Conservation (phyloP, 768 basidiomycete genomes). For the Russula foetens region DNA sequence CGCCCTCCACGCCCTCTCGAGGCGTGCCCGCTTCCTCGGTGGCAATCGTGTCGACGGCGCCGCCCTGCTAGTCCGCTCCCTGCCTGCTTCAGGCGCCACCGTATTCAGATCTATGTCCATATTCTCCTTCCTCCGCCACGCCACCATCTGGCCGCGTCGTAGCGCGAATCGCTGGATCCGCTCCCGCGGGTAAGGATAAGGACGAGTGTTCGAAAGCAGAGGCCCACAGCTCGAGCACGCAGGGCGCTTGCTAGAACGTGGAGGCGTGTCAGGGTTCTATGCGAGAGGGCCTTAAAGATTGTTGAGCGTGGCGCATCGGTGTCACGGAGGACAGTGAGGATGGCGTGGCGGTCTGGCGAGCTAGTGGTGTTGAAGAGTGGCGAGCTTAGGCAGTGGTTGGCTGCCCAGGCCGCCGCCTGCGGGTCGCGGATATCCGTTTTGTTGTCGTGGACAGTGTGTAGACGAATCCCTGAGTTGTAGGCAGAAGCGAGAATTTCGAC, state of each 20-base stretch:
- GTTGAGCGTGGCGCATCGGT: neutral
- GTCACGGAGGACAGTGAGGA: neutral
- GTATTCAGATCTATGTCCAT: neutral
- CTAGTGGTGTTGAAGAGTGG: neutral
- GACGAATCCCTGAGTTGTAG: neutral
- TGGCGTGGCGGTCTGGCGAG: neutral
- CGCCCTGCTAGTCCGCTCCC: neutral
- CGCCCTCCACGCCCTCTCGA: neutral
- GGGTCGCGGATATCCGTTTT: neutral
- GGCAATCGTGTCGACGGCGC: neutral
- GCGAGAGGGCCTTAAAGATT: neutral
- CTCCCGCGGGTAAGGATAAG: neutral
- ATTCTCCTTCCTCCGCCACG: neutral
- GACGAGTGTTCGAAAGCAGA: neutral
- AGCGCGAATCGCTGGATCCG: neutral
- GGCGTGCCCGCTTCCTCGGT: neutral
- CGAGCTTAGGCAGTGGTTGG: neutral
- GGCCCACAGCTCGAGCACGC: neutral
- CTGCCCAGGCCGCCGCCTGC: constrained; percentile 1
- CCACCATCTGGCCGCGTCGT: neutral
- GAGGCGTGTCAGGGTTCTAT: neutral
- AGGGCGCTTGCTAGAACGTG: neutral
- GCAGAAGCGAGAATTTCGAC: constrained; percentile 9
- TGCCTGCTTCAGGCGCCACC: neutral
- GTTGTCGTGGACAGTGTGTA: neutral